Conservation (phyloP, 805 yeast species). For the Debaryomyces maramus region DNA sequence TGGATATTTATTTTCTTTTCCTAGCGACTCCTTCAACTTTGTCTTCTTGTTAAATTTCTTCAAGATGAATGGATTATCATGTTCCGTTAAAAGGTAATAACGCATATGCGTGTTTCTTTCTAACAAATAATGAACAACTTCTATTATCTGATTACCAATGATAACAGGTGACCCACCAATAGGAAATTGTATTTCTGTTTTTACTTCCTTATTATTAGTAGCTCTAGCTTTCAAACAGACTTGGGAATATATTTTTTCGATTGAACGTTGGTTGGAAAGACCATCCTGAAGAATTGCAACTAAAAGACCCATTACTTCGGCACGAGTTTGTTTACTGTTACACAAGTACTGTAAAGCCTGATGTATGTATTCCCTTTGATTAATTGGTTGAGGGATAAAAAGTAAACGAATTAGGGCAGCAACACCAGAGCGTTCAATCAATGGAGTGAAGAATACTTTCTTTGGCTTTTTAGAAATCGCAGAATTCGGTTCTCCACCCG, state of each 20-base stretch:
- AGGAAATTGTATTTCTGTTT: constrained; percentile 44
- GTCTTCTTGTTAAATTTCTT: constrained; percentile 34
- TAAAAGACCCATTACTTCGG: constrained; percentile 69
- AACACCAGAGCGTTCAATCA: constrained; percentile 74
- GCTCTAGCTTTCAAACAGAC: constrained; percentile 50
- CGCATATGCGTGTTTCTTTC: constrained; percentile 68
- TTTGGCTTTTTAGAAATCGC: constrained; percentile 10
- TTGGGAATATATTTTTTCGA: constrained; percentile 62
- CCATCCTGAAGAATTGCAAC: constrained; percentile 77
- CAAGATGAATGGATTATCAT: constrained; percentile 45
- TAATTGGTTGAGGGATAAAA: constrained; percentile 69
- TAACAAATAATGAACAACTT: constrained; percentile 67
- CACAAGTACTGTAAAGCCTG: constrained; percentile 68
- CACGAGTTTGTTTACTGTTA: constrained; percentile 72
- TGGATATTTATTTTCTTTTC: constrained; percentile 60
- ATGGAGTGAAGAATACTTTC: constrained; percentile 53
- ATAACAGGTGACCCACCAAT: constrained; percentile 62
- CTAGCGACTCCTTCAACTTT: constrained; percentile 30
- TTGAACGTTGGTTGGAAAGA: constrained; percentile 53
- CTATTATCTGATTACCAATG: constrained; percentile 77
- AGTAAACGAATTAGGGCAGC: constrained; percentile 69
- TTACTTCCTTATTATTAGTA: background rate
- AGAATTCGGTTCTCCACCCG: background rate
- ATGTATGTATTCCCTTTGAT: constrained; percentile 61
- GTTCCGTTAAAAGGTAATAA: constrained; percentile 76